phyloP scores from a whole-genome alignment of 257 asterid genomes.

The Salvia splendens region DNA sequence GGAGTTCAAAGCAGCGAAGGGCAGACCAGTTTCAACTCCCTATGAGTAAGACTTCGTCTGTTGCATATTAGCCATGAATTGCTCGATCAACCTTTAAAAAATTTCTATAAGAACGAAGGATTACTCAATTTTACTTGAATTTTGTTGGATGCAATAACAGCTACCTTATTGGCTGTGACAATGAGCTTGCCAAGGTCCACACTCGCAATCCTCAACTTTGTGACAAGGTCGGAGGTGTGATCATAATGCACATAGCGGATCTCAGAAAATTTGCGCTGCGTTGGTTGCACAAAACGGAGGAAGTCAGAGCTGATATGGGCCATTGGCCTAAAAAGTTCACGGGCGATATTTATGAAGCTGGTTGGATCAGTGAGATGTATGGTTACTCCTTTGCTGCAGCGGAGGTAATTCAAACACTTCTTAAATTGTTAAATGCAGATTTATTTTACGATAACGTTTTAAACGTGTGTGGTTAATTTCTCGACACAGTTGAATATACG shows the following conservation, averaged over 20 bases:
- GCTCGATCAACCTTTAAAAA: neutral
- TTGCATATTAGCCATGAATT: neutral
- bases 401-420: constrained; percentile 55
- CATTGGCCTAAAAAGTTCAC: constrained; percentile 87
- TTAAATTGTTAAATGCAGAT: neutral
- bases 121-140: neutral
- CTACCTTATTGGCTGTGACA: constrained; percentile 94
- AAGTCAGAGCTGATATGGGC: constrained; percentile 82
- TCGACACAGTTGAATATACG: constrained; percentile 67
- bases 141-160: constrained; percentile 41
- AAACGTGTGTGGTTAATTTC: constrained; percentile 3
- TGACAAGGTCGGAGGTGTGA: constrained; percentile 96
- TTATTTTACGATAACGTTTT: neutral
- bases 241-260: constrained; percentile 80
- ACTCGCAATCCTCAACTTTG: constrained; percentile 86
- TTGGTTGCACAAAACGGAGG: constrained; percentile 97
- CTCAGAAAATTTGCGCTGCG: constrained; percentile 74
- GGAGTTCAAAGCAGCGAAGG: constrained; percentile 82
- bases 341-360: constrained; percentile 92
- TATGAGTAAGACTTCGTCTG: constrained; percentile 63
- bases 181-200: constrained; percentile 84
- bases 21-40: constrained; percentile 92
- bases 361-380: constrained; percentile 99
- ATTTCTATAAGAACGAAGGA: neutral
- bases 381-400: constrained; percentile 99